Percentiles rank a stretch among this genome's conserved stretches.
phyloP scores from a whole-genome alignment of 164 flowering plant species.

The Stephania cephalantha region DNA sequence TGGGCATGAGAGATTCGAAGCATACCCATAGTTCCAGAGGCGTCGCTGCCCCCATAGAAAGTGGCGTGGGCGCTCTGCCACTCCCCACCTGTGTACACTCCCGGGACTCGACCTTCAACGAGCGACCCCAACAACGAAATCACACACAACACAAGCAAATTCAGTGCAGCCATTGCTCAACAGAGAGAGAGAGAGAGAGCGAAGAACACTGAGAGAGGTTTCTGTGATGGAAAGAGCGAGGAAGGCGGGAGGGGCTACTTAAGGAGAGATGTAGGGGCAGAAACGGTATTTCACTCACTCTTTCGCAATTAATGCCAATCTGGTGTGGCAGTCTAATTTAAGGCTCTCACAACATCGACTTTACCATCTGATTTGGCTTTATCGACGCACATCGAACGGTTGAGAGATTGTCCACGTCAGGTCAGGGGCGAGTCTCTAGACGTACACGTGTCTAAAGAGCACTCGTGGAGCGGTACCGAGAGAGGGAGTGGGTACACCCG shows the following conservation, averaged over 20 bases:
- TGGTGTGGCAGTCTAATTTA: slow-evolving; percentile 1
- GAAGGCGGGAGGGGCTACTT: slow-evolving; percentile 27
- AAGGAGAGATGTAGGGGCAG: slow-evolving; percentile 15
- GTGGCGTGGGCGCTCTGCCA: slow-evolving; percentile 85
- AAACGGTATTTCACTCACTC: neutral
- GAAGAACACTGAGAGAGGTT: slow-evolving; percentile 9
- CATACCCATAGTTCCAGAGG: slow-evolving; percentile 88
- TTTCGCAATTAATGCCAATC: neutral
- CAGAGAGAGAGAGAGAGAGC: no score
- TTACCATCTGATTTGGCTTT: neutral
- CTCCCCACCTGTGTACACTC: slow-evolving; percentile 49
- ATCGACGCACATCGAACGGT: neutral
- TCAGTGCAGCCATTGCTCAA: neutral
- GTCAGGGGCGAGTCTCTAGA: neutral
- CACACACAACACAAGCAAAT: slow-evolving; percentile 1
- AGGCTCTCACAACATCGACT: neutral
- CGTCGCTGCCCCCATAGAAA: slow-evolving; percentile 83
- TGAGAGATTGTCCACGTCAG: neutral
- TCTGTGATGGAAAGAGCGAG: slow-evolving; percentile 11
- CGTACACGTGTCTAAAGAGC: neutral
- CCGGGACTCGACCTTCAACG: slow-evolving; percentile 52
- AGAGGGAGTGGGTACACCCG: neutral
- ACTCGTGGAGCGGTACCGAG: neutral
- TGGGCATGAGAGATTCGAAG: neutral
- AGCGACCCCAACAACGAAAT: slow-evolving; percentile 18